Conservation (phyloP, 2,329 filamentous ascomycete genomes). For the Exophiala sp. region DNA sequence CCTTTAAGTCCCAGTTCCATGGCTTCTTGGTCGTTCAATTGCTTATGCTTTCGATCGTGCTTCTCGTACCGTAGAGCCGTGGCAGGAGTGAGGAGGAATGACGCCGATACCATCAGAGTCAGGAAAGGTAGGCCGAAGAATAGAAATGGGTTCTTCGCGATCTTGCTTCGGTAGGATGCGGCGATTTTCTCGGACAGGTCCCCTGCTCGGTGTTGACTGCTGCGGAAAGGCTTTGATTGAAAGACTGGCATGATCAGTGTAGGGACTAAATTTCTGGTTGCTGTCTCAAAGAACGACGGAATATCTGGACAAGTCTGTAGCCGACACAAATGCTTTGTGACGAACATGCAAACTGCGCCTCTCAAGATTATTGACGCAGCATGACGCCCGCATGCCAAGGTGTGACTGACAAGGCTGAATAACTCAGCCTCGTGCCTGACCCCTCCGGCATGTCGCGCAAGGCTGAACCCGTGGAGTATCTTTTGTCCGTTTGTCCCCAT, state of each 20-base stretch:
- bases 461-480: too few relatives aligned
- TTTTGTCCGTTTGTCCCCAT: too few relatives aligned
- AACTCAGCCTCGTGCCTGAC: too few relatives aligned
- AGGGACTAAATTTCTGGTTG: too few relatives aligned
- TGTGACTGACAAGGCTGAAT: too few relatives aligned
- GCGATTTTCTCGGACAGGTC: conserved; percentile 53
- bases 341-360: too few relatives aligned
- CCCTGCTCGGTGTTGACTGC: conserved; percentile 29
- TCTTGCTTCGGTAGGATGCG: conserved; percentile 68
- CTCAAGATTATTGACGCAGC: too few relatives aligned
- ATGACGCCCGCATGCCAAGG: too few relatives aligned
- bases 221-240: conserved; percentile 66
- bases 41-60: conserved; percentile 83
- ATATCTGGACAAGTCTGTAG: too few relatives aligned
- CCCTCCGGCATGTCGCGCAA: too few relatives aligned
- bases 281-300: too few relatives aligned
- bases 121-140: conserved; percentile 95
- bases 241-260: conserved; percentile 57
- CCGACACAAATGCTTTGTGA: too few relatives aligned
- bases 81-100: conserved; percentile 90
- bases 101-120: conserved; percentile 81
- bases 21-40: conserved; percentile 81
- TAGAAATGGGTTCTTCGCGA: conserved; percentile 79
- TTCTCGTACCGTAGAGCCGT: conserved; percentile 92
- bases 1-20: conserved; percentile 70